A percentile compares a stretch with the other conserved stretches of the same genome.
These are phyloP conservation scores for Agaricus blazei DNA, from an alignment of 768 basidiomycete genomes.

Conservation along the genomic window DNA sequence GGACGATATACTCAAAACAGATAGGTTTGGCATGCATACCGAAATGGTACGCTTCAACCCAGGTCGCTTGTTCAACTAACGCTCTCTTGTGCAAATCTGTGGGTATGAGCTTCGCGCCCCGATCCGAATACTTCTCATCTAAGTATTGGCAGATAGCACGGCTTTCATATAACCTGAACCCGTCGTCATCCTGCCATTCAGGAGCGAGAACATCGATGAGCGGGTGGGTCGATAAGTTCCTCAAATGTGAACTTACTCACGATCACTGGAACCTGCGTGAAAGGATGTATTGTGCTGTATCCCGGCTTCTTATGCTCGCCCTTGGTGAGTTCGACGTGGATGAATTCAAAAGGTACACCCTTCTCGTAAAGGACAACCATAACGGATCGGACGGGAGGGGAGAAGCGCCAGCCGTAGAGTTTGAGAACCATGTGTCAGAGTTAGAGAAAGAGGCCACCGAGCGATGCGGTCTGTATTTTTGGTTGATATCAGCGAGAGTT, in stretches of 20 bases:
- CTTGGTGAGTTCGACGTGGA: conserved; percentile 34
- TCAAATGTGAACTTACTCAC: background rate
- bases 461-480: too few species aligned
- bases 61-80: conserved; percentile 33
- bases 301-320: conserved; percentile 31
- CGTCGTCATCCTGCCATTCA: conserved; percentile 39
- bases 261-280: background rate
- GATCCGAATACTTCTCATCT: conserved; percentile 37
- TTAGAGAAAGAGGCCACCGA: too few species aligned
- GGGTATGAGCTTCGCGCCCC: conserved; percentile 43
- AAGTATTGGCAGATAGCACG: conserved; percentile 52
- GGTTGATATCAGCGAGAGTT: too few species aligned
- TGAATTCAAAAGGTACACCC: conserved; percentile 42
- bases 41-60: conserved; percentile 44
- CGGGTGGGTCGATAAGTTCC: too few species aligned
- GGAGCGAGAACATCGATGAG: background rate
- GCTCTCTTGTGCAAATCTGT: conserved; percentile 24
- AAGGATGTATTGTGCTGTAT: background rate
- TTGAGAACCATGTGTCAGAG: conserved; percentile 15
- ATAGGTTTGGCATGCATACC: conserved; percentile 27
- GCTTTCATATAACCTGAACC: conserved; percentile 49
- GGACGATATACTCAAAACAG: conserved; percentile 15
- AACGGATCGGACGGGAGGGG: conserved; percentile 45
- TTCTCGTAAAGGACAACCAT: conserved; percentile 42
- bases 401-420: conserved; percentile 28